Evolutionary conservation across 129 eudicot genomes (phyloP).

Genomic region (Erigeron canadensis): DNA sequence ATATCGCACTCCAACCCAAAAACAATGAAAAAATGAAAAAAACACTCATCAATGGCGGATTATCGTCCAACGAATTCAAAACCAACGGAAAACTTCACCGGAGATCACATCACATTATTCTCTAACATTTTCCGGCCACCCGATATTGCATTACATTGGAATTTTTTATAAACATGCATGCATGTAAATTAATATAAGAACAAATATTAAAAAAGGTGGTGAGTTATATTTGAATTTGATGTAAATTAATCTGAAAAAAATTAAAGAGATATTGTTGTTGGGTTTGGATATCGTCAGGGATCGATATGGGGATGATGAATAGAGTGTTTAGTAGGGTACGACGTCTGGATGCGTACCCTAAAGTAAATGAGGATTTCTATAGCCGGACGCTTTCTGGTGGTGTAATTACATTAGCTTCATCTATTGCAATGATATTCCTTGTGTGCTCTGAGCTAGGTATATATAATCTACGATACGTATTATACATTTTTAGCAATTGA

Average conservation of each 20-base stretch:
- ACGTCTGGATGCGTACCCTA: conserved; percentile 78
- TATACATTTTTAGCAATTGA: background rate
- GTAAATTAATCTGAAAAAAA: conserved; percentile 9
- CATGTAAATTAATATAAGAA: conserved; percentile 10
- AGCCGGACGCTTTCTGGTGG: conserved; percentile 85
- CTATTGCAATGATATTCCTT: conserved; percentile 60
- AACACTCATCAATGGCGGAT: conserved; percentile 29
- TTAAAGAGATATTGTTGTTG: background rate
- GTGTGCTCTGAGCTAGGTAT: conserved; percentile 76
- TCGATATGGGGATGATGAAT: conserved; percentile 41
- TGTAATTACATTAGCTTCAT: conserved; percentile 63
- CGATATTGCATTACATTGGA: background rate
- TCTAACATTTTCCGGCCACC: conserved; percentile 36
- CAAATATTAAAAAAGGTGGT: conserved; percentile 11
- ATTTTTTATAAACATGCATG: background rate
- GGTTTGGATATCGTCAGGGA: conserved; percentile 1
- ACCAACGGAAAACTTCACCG: conserved; percentile 28
- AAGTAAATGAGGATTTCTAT: conserved; percentile 84
- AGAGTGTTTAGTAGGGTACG: conserved; percentile 53
- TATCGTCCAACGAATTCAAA: conserved; percentile 26
- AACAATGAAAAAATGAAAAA: background rate
- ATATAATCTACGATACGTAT: background rate
- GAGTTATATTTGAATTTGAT: background rate
- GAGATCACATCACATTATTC: conserved; percentile 12
- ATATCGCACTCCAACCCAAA: conserved; percentile 14